These are phyloP conservation scores for Catunica adiposa DNA, from an alignment of 2,329 filamentous ascomycete genomes.

Conservation along the genomic window DNA sequence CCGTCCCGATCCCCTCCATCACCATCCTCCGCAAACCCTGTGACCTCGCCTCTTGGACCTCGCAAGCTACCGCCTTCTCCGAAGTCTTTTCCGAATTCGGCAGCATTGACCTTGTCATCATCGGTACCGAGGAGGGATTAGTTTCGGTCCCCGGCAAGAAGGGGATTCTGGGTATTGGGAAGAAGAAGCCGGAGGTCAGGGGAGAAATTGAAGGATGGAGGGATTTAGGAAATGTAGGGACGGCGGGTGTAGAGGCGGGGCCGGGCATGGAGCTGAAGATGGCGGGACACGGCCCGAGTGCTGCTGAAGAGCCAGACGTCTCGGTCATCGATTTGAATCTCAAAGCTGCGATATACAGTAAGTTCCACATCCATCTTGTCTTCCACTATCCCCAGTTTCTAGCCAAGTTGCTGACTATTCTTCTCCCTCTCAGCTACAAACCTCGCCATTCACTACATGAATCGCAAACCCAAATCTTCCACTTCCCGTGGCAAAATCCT, in stretches of 20 bases:
- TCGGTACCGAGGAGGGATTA: background rate
- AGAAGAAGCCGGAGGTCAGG: background rate
- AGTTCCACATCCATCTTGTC: background rate
- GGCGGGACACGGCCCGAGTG: no score
- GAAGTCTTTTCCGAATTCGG: background rate
- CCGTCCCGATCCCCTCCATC: background rate
- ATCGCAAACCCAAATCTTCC: background rate
- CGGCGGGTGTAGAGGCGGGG: background rate
- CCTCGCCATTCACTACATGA: background rate
- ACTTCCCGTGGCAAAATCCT: background rate
- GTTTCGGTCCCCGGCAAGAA: background rate
- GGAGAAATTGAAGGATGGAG: background rate
- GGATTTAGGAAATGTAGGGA: background rate
- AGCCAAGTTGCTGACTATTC: background rate
- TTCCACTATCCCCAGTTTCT: background rate
- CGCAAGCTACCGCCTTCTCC: background rate
- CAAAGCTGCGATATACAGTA: background rate
- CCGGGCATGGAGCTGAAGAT: background rate
- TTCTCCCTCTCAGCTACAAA: background rate
- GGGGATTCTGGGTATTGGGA: background rate
- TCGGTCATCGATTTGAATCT: background rate
- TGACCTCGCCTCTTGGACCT: background rate
- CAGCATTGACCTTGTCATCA: background rate
- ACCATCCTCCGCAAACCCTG: background rate
- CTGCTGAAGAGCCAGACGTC: background rate